Percentiles rank a stretch among this genome's conserved stretches.
Conservation (phyloP, 192 early-diverging fungal genomes). For the Backusella parvicylindrica region DNA sequence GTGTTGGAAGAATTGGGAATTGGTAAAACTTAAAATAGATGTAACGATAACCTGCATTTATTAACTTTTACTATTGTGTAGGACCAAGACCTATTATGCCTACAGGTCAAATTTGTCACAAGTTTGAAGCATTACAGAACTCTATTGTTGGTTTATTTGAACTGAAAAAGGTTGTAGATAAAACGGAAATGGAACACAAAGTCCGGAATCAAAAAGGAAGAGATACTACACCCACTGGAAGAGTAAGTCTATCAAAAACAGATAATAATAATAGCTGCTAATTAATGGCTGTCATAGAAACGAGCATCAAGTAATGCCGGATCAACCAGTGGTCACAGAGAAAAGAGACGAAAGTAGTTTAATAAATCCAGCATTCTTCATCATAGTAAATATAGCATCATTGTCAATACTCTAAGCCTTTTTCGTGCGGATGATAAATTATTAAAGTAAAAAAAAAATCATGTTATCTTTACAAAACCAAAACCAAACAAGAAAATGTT, state of each 20-base stretch:
- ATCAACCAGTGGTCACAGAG: not conserved
- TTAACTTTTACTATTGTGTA: constrained; percentile 6
- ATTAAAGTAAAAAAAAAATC: not conserved
- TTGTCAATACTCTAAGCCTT: not conserved
- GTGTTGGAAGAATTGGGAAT: constrained; percentile 57
- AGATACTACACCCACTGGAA: not conserved
- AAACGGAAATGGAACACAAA: constrained; percentile 65
- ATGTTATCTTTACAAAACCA: not conserved
- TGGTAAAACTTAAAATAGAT: constrained; percentile 28
- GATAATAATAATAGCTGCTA: not conserved
- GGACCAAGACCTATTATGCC: constrained; percentile 75
- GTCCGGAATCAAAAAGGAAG: constrained; percentile 7
- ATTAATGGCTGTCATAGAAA: not conserved
- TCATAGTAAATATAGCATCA: not conserved
- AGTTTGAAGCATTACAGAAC: constrained; percentile 73
- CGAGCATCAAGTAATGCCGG: constrained; percentile 9
- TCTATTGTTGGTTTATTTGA: constrained; percentile 78
- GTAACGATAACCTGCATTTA: not conserved
- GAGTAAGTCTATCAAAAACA: not conserved
- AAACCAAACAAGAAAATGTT: not conserved
- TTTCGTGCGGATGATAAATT: not conserved
- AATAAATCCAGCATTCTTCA: not conserved
- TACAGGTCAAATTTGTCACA: constrained; percentile 73
- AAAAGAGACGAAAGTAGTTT: constrained; percentile 13
- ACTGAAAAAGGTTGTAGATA: constrained; percentile 79